Evolutionary conservation across 2,329 filamentous ascomycete genomes (phyloP).

Genomic region (Colletotrichum destructivum): DNA sequence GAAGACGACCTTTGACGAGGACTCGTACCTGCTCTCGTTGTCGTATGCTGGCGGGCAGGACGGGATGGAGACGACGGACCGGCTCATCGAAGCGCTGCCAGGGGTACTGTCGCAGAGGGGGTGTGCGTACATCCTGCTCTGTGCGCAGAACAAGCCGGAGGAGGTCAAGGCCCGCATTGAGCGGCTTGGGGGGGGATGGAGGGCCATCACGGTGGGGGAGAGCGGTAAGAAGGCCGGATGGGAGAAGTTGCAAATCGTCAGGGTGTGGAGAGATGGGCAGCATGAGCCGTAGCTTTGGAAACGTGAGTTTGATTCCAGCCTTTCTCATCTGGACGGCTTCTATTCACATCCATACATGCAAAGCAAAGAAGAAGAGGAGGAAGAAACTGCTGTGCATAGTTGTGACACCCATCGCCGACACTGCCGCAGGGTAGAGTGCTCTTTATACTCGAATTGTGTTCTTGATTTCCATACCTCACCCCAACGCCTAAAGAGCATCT

Average conservation of each 20-base stretch:
- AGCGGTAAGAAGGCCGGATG: constrained; percentile 93
- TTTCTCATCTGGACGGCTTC: background rate
- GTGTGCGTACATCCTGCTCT: constrained; percentile 91
- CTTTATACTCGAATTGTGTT: constrained; percentile 31
- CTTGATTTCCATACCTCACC: constrained; percentile 36
- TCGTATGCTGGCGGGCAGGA: constrained; percentile 91
- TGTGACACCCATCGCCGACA: background rate
- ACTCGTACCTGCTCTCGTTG: constrained; percentile 86
- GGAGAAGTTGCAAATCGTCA: constrained; percentile 92
- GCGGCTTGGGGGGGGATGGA: constrained; percentile 73
- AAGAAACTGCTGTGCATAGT: background rate
- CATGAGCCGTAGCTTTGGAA: background rate
- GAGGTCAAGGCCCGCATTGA: constrained; percentile 73
- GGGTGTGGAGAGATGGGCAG: constrained; percentile 79
- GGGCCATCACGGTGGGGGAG: constrained; percentile 81
- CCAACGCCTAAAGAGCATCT: constrained; percentile 39
- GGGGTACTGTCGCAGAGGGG: constrained; percentile 75
- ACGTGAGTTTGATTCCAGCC: background rate
- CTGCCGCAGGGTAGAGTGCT: background rate
- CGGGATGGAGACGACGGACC: constrained; percentile 94
- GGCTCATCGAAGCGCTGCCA: constrained; percentile 80
- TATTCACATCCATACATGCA: background rate
- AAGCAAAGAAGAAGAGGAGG: too few species aligned
- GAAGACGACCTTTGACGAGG: constrained; percentile 76
- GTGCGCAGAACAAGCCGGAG: constrained; percentile 89